Evolutionary conservation across 352 stramenopile genomes (phyloP).

Genomic region (Phytophthora macrochlamydospora): DNA sequence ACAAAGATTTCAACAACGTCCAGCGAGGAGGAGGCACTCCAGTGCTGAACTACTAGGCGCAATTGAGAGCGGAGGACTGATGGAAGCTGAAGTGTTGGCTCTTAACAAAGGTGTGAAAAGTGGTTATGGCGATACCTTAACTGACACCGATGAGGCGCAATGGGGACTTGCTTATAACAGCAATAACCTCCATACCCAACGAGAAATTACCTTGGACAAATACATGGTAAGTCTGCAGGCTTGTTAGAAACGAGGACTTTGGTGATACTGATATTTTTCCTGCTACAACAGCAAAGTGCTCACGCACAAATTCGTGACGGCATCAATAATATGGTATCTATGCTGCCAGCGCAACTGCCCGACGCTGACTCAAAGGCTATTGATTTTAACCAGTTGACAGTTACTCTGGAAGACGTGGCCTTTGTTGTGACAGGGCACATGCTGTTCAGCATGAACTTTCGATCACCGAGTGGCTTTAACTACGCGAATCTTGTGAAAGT

Average conservation of each 20-base stretch:
- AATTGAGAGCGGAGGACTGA: constrained; percentile 59
- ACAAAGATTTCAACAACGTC: constrained; percentile 13
- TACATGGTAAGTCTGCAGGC: constrained; percentile 63
- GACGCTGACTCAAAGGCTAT: constrained; percentile 24
- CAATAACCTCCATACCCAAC: constrained; percentile 52
- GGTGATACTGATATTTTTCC: constrained; percentile 7
- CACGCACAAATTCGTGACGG: constrained; percentile 64
- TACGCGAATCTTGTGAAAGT: constrained; percentile 80
- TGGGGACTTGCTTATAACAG: constrained; percentile 18
- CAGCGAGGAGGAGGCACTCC: constrained; percentile 43
- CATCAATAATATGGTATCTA: constrained; percentile 50
- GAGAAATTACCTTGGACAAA: constrained; percentile 68
- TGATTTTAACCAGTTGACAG: constrained; percentile 47
- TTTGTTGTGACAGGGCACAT: constrained; percentile 77
- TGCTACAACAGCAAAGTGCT: constrained; percentile 50
- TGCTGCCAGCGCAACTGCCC: constrained; percentile 33
- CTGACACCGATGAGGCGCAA: constrained; percentile 32
- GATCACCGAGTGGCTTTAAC: constrained; percentile 77
- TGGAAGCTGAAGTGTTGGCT: constrained; percentile 43
- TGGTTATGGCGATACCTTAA: constrained; percentile 17
- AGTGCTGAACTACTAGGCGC: constrained; percentile 70
- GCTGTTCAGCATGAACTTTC: constrained; percentile 86
- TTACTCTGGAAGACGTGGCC: constrained; percentile 73
- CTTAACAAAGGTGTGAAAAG: constrained; percentile 24
- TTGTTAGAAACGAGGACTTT: neutral